phyloP scores from a whole-genome alignment of 805 yeast genomes.

The Cyberlindnera suaveolens region DNA sequence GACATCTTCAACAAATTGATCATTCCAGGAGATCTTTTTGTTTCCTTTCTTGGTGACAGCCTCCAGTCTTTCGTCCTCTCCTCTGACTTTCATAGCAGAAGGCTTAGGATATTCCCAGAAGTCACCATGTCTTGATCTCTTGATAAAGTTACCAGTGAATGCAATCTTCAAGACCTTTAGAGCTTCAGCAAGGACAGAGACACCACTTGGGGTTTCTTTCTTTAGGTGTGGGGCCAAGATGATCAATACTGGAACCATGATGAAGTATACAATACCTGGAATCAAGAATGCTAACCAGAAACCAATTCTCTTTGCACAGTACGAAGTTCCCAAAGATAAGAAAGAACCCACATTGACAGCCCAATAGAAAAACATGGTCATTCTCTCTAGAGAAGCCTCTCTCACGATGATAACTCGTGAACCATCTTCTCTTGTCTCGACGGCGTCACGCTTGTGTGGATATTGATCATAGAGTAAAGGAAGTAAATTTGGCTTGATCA shows the following conservation, averaged over 20 bases:
- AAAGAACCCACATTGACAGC: constrained; percentile 73
- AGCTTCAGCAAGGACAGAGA: constrained; percentile 39
- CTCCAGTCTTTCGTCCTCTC: constrained; percentile 22
- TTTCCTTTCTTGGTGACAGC: constrained; percentile 19
- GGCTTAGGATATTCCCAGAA: constrained; percentile 61
- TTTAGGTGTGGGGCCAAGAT: constrained; percentile 23
- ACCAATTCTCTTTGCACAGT: constrained; percentile 58
- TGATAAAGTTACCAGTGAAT: constrained; percentile 36
- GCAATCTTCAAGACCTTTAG: constrained; percentile 35
- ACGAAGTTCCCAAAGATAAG: constrained; percentile 71
- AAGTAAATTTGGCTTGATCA: constrained; percentile 66
- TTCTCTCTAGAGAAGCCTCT: constrained; percentile 62
- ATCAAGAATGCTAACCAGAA: constrained; percentile 71
- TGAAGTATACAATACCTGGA: constrained; percentile 54
- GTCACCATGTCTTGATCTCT: constrained; percentile 32
- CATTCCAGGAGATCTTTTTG: constrained; percentile 44
- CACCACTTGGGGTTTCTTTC: constrained; percentile 24
- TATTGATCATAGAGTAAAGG: constrained; percentile 73
- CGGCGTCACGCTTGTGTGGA: constrained; percentile 52
- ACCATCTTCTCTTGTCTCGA: constrained; percentile 53
- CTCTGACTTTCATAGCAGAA: constrained; percentile 38
- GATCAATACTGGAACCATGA: constrained; percentile 45
- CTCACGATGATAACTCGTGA: constrained; percentile 66
- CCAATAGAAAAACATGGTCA: constrained; percentile 71
- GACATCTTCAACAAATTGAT: constrained; percentile 70